Conservation (phyloP, 75 land plant species). For the Larix kaempferi region DNA sequence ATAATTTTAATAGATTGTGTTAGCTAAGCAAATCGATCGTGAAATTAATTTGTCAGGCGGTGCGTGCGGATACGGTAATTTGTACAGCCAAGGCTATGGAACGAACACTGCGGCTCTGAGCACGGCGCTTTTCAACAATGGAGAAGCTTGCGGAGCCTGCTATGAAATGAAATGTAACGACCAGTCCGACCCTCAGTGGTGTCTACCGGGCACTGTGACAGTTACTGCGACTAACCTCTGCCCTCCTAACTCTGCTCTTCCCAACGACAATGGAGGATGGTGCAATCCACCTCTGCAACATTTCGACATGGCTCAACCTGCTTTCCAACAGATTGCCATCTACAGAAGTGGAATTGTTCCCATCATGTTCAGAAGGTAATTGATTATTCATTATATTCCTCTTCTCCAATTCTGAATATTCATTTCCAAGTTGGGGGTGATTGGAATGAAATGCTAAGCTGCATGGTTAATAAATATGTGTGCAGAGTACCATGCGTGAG, state of each 20-base stretch:
- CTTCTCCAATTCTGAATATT: too few species aligned
- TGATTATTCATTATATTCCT: too few species aligned
- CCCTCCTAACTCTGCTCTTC: constrained; percentile 15
- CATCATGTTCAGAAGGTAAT: constrained; percentile 11
- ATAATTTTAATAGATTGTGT: too few species aligned
- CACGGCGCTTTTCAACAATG: constrained; percentile 9
- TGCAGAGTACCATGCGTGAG: constrained; percentile 64
- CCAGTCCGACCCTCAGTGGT: constrained; percentile 7
- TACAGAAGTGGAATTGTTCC: constrained; percentile 21
- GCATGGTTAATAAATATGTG: background rate
- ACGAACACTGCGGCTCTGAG: constrained; percentile 18
- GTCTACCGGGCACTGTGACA: constrained; percentile 12
- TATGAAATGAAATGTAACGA: too few species aligned
- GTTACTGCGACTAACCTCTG: constrained; percentile 34
- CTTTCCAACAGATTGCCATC: constrained; percentile 8
- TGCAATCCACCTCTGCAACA: constrained; percentile 32
- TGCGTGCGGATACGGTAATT: constrained; percentile 18
- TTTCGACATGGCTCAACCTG: constrained; percentile 37
- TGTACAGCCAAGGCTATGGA: constrained; percentile 14
- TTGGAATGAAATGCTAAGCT: too few species aligned
- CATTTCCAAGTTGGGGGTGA: too few species aligned
- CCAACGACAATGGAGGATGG: constrained; percentile 16
- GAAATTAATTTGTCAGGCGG: constrained; percentile 1
- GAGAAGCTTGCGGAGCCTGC: constrained; percentile 6
- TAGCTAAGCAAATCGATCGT: too few species aligned